Evolutionary conservation across 2,329 filamentous ascomycete species (phyloP), one percentile per base, ranked within the genome.

Genomic region (Epichloe amarillans): DNA sequence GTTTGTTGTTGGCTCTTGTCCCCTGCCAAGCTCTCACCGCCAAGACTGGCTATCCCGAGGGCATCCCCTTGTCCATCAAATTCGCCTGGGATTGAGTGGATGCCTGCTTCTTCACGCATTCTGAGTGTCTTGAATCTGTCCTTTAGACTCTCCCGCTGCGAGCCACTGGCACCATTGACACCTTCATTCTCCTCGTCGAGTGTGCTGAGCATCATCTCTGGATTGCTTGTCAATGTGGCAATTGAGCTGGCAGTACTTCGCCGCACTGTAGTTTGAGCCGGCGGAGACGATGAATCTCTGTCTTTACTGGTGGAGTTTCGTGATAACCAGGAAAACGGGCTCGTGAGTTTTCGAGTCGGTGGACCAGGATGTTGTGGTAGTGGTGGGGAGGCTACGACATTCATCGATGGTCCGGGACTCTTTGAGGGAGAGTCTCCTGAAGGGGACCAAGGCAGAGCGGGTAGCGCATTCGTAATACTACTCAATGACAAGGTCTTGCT

Each of bases 281-380:
- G 76, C 5, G 78, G 75, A 12, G 81, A 76, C 48, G 79, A 75
- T 41, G 72, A 64, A 8, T 80, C 74, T 56, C 76, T 76, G 4
- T 74, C 71, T 60, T 82, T 82, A 48, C 69, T 71, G 37, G 75
- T 74, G 11, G 80, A 79, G 64, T 76, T 83, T 57, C 88, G 75
- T 35, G 87, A 88, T 39, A 94, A 76, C 83, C 87, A 91, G 39
- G 87, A 80, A 60, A 95, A 94, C n/a, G 86, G 88, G 58, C 87
- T 88, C 8, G 87, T 90, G 50, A 94, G 77, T 65, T 93, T 95
- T 61, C 88, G 75, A 53, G 76, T 57, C 12, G 72, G 68, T 2
- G 73, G 68, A 6, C 42, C 42, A 19, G 62, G 58, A 21, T 57
- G 58, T 17, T 58, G 51, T 4, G 67, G 58, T 8, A 8, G 26